Conservation (phyloP, 2,329 filamentous ascomycete species). For the Diplodia mutila region DNA sequence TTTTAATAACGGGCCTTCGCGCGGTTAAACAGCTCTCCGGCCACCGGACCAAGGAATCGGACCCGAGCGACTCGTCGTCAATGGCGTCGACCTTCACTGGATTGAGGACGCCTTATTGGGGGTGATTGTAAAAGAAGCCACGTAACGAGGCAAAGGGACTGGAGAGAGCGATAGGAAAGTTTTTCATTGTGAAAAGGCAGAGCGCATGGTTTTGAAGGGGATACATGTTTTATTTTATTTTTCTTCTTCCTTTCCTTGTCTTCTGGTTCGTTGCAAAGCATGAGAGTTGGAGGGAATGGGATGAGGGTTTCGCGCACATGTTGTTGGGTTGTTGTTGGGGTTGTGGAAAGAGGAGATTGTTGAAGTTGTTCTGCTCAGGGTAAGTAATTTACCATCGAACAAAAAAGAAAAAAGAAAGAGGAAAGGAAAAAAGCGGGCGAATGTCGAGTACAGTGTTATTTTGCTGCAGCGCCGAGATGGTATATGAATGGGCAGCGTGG, state of each 20-base stretch:
- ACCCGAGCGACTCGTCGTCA: slow-evolving; percentile 45
- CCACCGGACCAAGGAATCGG: slow-evolving; percentile 69
- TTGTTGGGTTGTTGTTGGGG: too few species aligned
- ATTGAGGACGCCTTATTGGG: slow-evolving; percentile 46
- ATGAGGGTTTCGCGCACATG: too few species aligned
- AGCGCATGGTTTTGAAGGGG: too few species aligned
- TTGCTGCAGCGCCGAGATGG: background rate
- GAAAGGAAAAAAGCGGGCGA: background rate
- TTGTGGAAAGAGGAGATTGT: too few species aligned
- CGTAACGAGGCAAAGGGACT: background rate
- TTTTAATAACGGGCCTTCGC: slow-evolving; percentile 4
- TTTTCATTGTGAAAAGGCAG: background rate
- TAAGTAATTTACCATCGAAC: background rate
- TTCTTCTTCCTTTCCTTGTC: too few species aligned
- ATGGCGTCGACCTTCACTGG: slow-evolving; percentile 42
- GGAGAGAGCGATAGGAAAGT: background rate
- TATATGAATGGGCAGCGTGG: background rate
- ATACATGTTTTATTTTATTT: too few species aligned
- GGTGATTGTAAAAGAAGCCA: slow-evolving; percentile 28
- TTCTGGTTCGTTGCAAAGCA: too few species aligned
- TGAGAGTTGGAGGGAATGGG: too few species aligned
- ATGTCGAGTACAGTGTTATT: background rate
- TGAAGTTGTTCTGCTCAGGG: too few species aligned
- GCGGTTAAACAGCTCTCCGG: slow-evolving; percentile 55
- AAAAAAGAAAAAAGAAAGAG: background rate